A percentile compares a stretch with the other conserved stretches of the same genome.
Conservation (phyloP, 208 protist genomes). For the Acanthamoeba royreba region DNA sequence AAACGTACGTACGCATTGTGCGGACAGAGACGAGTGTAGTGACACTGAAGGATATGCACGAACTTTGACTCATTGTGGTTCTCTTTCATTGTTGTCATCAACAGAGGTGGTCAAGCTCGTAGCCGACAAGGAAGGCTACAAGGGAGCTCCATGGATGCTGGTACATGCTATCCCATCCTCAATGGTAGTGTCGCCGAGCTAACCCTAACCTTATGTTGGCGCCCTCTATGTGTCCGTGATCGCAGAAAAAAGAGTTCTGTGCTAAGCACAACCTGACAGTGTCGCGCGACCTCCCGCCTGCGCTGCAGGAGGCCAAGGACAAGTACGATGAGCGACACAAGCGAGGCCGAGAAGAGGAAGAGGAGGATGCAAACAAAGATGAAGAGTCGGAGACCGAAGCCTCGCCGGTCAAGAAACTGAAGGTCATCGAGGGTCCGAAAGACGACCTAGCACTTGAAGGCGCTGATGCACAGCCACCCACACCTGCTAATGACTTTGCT, state of each 20-base stretch:
- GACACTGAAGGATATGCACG: too few species aligned
- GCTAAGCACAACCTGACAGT: not conserved
- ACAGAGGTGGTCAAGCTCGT: not conserved
- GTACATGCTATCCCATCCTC: not conserved
- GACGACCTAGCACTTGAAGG: not conserved
- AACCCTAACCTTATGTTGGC: not conserved
- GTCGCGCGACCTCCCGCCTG: not conserved
- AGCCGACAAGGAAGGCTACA: not conserved
- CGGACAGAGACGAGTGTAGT: not conserved
- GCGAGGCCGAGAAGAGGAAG: not conserved
- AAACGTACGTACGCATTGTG: not conserved
- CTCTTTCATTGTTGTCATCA: not conserved
- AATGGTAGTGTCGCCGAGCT: not conserved
- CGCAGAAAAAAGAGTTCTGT: not conserved
- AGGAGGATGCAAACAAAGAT: not conserved
- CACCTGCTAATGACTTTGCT: not conserved
- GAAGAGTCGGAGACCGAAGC: not conserved
- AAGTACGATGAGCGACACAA: not conserved
- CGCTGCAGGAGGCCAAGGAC: not conserved
- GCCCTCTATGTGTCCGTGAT: not conserved
- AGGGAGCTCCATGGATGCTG: not conserved
- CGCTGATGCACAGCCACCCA: not conserved
- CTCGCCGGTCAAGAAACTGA: not conserved
- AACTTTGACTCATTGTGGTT: too few species aligned
- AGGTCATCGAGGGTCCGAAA: not conserved